Conservation (phyloP, 1,284 basidiomycete species). For the Farysia itapuensis region DNA sequence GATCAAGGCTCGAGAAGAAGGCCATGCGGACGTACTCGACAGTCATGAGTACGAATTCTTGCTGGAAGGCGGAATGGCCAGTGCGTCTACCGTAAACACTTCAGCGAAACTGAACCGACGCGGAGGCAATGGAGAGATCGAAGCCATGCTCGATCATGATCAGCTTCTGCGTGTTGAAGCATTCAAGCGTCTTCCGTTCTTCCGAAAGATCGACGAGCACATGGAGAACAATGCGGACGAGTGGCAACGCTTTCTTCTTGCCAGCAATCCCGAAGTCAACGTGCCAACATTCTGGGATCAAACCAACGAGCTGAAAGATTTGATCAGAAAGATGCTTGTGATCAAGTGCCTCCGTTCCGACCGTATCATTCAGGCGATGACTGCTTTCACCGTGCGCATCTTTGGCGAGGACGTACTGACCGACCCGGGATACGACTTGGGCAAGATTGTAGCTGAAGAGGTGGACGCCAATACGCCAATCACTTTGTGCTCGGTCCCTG, state of each 20-base stretch:
- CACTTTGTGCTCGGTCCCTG: conserved; percentile 54
- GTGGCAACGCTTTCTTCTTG: conserved; percentile 78
- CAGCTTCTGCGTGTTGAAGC: conserved; percentile 67
- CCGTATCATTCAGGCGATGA: conserved; percentile 77
- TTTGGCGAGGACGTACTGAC: conserved; percentile 77
- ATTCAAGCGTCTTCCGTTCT: conserved; percentile 64
- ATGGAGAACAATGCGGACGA: conserved; percentile 69
- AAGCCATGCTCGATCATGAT: conserved; percentile 62
- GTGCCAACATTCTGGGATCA: conserved; percentile 71
- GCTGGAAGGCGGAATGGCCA: conserved; percentile 77
- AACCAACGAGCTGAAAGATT: conserved; percentile 65
- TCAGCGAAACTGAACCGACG: not conserved
- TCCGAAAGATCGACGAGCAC: conserved; percentile 75
- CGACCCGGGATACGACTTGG: conserved; percentile 19
- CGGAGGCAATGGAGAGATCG: conserved; percentile 29
- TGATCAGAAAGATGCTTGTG: conserved; percentile 74
- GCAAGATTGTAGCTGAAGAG: conserved; percentile 46
- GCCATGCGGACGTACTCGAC: conserved; percentile 65
- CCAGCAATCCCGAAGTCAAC: conserved; percentile 70
- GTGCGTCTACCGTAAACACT: conserved; percentile 41
- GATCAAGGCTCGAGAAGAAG: conserved; percentile 71
- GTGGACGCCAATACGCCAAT: conserved; percentile 48
- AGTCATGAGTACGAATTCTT: conserved; percentile 83
- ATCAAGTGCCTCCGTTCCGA: conserved; percentile 89
- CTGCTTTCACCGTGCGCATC: conserved; percentile 71